Evolutionary conservation across 495 filamentous ascomycete species (phyloP).

Genomic region (Penicillium simplicissimum): DNA sequence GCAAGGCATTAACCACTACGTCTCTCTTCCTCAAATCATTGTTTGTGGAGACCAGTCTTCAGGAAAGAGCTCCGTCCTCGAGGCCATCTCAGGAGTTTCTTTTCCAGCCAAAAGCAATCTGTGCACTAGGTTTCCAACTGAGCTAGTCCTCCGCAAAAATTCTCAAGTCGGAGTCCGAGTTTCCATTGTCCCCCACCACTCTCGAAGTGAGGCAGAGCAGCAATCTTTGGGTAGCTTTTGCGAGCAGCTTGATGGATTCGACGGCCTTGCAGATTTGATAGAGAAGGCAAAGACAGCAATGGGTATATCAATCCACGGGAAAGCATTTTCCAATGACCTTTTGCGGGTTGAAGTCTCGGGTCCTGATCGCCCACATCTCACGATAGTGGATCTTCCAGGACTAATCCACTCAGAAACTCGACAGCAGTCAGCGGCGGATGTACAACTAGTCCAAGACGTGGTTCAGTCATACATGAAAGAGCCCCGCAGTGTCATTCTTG

Average conservation of each 20-base stretch:
- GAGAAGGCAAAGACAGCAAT: constrained; percentile 53
- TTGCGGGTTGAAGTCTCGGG: constrained; percentile 63
- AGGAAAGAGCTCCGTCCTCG: constrained; percentile 62
- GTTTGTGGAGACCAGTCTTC: constrained; percentile 60
- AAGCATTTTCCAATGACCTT: constrained; percentile 57
- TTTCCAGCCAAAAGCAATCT: constrained; percentile 35
- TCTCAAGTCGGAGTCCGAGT: constrained; percentile 33
- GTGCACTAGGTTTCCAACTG: constrained; percentile 39
- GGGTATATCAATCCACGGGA: constrained; percentile 27
- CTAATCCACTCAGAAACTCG: constrained; percentile 52
- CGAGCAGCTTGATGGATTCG: constrained; percentile 17
- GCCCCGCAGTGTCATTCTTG: constrained; percentile 60
- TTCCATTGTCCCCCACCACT: constrained; percentile 43
- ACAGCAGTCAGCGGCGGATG: constrained; percentile 27
- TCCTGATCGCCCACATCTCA: constrained; percentile 60
- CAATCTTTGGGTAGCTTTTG: constrained; percentile 15
- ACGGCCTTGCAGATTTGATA: constrained; percentile 42
- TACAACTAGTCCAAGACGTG: constrained; percentile 51
- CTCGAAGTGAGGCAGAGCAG: constrained; percentile 17
- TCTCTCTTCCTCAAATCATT: constrained; percentile 53
- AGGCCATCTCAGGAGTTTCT: constrained; percentile 29
- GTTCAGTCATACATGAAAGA: constrained; percentile 59
- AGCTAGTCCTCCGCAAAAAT: constrained; percentile 31
- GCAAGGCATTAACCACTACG: not conserved
- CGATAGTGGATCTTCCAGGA: constrained; percentile 66